Evolutionary conservation across 306 rosid genomes (phyloP).

Genomic region (Dryas octopetala): DNA sequence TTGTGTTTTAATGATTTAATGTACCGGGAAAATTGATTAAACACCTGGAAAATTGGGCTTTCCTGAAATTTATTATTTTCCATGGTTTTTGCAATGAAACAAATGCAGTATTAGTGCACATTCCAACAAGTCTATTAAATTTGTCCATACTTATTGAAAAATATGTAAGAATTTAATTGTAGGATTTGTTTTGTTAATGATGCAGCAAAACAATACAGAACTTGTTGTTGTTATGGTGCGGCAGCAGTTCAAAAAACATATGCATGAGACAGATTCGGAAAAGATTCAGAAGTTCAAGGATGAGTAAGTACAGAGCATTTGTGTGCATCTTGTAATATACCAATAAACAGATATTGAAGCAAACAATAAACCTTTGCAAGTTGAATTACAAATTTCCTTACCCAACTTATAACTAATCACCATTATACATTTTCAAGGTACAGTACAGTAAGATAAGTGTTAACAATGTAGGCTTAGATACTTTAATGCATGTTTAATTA

Average conservation of each 20-base stretch:
- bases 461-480: too few relatives aligned
- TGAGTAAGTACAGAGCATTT: slow-evolving; percentile 52
- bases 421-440: too few relatives aligned
- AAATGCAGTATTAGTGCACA: background rate
- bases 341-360: too few relatives aligned
- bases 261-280: slow-evolving; percentile 81
- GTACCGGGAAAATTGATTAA: too few relatives aligned
- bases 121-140: background rate
- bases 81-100: background rate
- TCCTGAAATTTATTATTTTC: too few relatives aligned
- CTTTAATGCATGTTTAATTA: too few relatives aligned
- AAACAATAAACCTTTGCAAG: too few relatives aligned
- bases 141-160: background rate
- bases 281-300: slow-evolving; percentile 84
- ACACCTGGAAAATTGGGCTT: too few relatives aligned
- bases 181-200: background rate
- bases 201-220: slow-evolving; percentile 75
- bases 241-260: slow-evolving; percentile 70
- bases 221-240: slow-evolving; percentile 79
- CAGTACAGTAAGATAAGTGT: too few relatives aligned
- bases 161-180: background rate
- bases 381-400: too few relatives aligned
- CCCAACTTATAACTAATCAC: too few relatives aligned
- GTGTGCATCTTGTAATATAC: too few relatives aligned
- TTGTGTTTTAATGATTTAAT: background rate